Evolutionary conservation across 2,329 filamentous ascomycete genomes (phyloP).

Genomic region (Colletotrichum plurivorum): DNA sequence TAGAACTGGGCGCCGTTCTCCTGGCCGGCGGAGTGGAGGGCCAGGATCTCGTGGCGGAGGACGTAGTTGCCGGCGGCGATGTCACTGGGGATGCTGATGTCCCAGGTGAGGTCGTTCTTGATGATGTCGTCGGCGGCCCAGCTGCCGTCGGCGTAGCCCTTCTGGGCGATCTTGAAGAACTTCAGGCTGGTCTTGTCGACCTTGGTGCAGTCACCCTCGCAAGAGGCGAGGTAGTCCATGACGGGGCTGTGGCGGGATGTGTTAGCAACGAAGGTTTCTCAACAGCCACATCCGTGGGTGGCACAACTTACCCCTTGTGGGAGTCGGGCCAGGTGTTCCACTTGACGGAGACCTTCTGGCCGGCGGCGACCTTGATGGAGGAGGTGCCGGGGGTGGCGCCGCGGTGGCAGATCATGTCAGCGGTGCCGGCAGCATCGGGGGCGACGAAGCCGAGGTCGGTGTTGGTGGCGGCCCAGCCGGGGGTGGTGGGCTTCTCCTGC

Average conservation of each 20-base stretch:
- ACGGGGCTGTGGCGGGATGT: conserved; percentile 60
- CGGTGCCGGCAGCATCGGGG: conserved; percentile 54
- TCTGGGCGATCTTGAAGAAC: conserved; percentile 73
- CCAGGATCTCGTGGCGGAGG: conserved; percentile 69
- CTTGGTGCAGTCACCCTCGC: conserved; percentile 66
- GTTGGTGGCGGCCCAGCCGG: conserved; percentile 47
- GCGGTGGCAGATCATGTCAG: conserved; percentile 65
- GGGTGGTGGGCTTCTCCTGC: conserved; percentile 47
- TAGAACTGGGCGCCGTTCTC: conserved; percentile 62
- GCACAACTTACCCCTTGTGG: conserved; percentile 63
- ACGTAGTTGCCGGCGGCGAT: conserved; percentile 68
- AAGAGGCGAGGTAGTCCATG: conserved; percentile 72
- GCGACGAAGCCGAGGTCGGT: conserved; percentile 59
- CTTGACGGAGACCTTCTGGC: conserved; percentile 69
- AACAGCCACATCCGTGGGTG: too few species aligned
- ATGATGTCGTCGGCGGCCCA: conserved; percentile 71
- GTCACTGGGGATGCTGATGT: conserved; percentile 61
- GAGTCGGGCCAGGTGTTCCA: conserved; percentile 76
- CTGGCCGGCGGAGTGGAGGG: conserved; percentile 63
- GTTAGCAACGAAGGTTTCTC: neutral
- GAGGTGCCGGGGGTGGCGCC: conserved; percentile 56
- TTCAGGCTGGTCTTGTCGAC: conserved; percentile 65
- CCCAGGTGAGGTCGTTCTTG: conserved; percentile 61
- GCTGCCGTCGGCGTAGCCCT: conserved; percentile 63
- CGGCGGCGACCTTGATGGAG: conserved; percentile 67